These are phyloP conservation scores for Pseudogymnoascus sp. DNA, from an alignment of 2,329 filamentous ascomycete species.

Conservation along the genomic window DNA sequence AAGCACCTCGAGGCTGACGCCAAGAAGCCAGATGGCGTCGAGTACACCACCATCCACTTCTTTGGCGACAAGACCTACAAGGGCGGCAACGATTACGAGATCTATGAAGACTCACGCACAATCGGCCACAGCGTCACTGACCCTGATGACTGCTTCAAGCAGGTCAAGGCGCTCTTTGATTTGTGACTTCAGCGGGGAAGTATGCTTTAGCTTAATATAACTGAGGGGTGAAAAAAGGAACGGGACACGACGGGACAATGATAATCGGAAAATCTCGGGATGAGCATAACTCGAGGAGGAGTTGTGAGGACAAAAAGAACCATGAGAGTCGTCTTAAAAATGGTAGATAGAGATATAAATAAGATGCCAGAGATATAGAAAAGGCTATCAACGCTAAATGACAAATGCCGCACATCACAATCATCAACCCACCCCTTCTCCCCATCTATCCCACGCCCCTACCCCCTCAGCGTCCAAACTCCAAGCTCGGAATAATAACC, in stretches of 20 bases:
- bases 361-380: constrained; percentile 3
- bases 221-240: neutral
- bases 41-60: constrained; percentile 89
- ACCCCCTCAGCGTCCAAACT: constrained; percentile 54
- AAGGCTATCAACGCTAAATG: constrained; percentile 6
- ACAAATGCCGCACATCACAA: neutral
- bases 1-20: constrained; percentile 78
- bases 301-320: neutral
- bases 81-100: constrained; percentile 95
- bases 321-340: neutral
- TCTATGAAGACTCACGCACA: constrained; percentile 73
- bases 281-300: neutral
- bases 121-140: constrained; percentile 75
- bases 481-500: constrained; percentile 83
- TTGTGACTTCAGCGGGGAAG: constrained; percentile 37
- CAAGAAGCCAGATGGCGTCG: constrained; percentile 57
- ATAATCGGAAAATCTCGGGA: neutral
- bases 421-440: neutral
- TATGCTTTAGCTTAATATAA: constrained; percentile 1
- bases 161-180: constrained; percentile 74
- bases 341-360: neutral
- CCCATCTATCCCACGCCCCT: neutral
- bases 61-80: constrained; percentile 92
- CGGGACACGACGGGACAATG: neutral
- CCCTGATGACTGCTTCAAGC: constrained; percentile 73